phyloP scores from a whole-genome alignment of 192 early-diverging fungal species.

The Mortierella antarctica region DNA sequence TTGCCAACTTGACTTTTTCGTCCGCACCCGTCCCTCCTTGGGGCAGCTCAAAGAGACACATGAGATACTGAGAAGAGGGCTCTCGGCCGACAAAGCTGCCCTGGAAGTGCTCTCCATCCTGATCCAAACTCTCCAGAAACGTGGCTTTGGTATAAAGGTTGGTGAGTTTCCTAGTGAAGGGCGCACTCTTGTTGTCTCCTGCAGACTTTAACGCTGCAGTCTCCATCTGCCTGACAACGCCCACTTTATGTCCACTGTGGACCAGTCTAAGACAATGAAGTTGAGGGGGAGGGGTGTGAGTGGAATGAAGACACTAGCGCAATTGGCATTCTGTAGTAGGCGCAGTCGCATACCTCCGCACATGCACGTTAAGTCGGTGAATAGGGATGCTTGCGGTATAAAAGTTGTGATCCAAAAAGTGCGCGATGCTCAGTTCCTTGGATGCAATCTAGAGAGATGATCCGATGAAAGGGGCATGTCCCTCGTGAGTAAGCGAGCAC shows the following conservation, averaged over 20 bases:
- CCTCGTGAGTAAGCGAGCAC: not conserved
- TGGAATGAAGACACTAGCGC: not conserved
- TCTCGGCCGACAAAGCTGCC: slow-evolving; percentile 13
- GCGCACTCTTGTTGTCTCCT: slow-evolving; percentile 71
- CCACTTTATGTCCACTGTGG: slow-evolving; percentile 86
- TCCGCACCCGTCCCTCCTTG: slow-evolving; percentile 55
- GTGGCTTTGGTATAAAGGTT: slow-evolving; percentile 79
- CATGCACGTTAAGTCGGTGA: slow-evolving; percentile 82
- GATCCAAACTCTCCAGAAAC: slow-evolving; percentile 55
- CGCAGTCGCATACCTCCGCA: slow-evolving; percentile 64
- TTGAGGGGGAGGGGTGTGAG: not conserved
- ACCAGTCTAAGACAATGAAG: slow-evolving; percentile 67
- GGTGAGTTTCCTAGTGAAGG: slow-evolving; percentile 74
- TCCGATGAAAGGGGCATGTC: not conserved
- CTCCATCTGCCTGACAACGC: slow-evolving; percentile 84
- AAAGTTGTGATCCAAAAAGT: slow-evolving; percentile 83
- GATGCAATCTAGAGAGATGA: slow-evolving; percentile 68
- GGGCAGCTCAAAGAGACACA: slow-evolving; percentile 61
- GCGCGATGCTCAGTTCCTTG: slow-evolving; percentile 81
- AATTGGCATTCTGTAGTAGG: not conserved
- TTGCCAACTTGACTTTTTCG: slow-evolving; percentile 58
- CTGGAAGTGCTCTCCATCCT: slow-evolving; percentile 41
- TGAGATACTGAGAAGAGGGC: slow-evolving; percentile 53
- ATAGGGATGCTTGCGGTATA: slow-evolving; percentile 83
- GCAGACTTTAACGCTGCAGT: slow-evolving; percentile 88